A percentile compares a stretch with the other conserved stretches of the same genome.
These are phyloP conservation scores for Trichocladium uniseriatum DNA, from an alignment of 495 filamentous ascomycete genomes.

Conservation along the genomic window DNA sequence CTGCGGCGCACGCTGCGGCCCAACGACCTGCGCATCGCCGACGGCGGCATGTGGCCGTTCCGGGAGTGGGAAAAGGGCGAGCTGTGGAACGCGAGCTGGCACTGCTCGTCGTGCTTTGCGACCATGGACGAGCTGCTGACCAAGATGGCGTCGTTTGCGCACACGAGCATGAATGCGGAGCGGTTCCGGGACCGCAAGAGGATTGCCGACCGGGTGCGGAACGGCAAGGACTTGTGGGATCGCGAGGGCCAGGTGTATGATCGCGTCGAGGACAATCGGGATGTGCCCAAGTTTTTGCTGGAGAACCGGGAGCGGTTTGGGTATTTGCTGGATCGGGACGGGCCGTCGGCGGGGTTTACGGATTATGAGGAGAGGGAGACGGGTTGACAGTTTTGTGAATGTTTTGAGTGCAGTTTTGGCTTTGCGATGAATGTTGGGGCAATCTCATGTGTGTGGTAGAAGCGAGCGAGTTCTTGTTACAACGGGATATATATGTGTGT, in stretches of 20 bases:
- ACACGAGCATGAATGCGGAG: conserved; percentile 36
- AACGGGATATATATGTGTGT: too few relatives aligned
- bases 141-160: conserved; percentile 46
- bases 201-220: conserved; percentile 39
- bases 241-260: conserved; percentile 37
- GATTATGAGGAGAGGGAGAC: conserved; percentile 23
- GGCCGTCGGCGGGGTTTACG: conserved; percentile 30
- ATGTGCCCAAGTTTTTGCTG: conserved; percentile 36
- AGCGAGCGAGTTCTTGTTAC: too few relatives aligned
- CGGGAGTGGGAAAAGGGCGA: conserved; percentile 30
- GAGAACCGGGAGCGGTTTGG: conserved; percentile 25
- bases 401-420: neutral
- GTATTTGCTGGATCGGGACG: conserved; percentile 33
- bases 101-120: conserved; percentile 46
- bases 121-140: conserved; percentile 41
- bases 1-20: conserved; percentile 37
- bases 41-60: conserved; percentile 26
- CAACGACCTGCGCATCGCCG: conserved; percentile 38
- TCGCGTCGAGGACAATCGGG: conserved; percentile 33
- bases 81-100: conserved; percentile 43
- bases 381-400: neutral
- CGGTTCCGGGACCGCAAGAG: conserved; percentile 31
- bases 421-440: too few relatives aligned
- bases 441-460: too few relatives aligned
- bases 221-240: conserved; percentile 45